Conservation (phyloP, 2,329 filamentous ascomycete genomes). For the Moelleriella libera region DNA sequence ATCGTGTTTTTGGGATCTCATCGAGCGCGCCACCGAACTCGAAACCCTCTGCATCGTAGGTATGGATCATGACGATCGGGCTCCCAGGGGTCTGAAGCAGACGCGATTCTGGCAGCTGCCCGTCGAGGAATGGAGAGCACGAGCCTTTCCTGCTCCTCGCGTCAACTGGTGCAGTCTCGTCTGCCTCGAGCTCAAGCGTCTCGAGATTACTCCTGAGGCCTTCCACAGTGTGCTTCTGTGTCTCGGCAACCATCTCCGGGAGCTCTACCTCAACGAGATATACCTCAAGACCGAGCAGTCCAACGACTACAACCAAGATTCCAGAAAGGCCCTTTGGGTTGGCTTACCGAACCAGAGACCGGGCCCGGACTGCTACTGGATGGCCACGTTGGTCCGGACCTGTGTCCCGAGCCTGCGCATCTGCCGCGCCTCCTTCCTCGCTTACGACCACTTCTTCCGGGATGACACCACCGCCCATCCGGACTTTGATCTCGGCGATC, state of each 20-base stretch:
- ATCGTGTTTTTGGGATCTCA: slow-evolving; percentile 33
- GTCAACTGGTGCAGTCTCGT: slow-evolving; percentile 22
- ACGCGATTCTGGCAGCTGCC: slow-evolving; percentile 21
- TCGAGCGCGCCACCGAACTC: slow-evolving; percentile 28
- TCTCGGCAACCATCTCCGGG: slow-evolving; percentile 23
- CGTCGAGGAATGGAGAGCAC: slow-evolving; percentile 23
- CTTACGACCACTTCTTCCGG: slow-evolving; percentile 25
- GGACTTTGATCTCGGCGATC: slow-evolving; percentile 27
- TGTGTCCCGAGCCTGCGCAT: slow-evolving; percentile 19
- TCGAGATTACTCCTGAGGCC: slow-evolving; percentile 22
- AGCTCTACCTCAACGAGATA: slow-evolving; percentile 31
- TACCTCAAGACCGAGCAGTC: slow-evolving; percentile 27
- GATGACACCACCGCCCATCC: slow-evolving; percentile 13
- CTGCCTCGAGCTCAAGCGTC: slow-evolving; percentile 27
- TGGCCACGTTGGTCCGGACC: slow-evolving; percentile 26
- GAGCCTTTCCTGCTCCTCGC: slow-evolving; percentile 22
- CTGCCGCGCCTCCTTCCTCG: slow-evolving; percentile 28
- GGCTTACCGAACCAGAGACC: slow-evolving; percentile 28
- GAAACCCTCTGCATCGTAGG: slow-evolving; percentile 33
- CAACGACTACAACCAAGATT: slow-evolving; percentile 17
- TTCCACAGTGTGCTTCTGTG: slow-evolving; percentile 19
- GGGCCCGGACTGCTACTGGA: slow-evolving; percentile 21
- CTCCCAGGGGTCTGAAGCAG: slow-evolving; percentile 20
- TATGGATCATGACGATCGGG: slow-evolving; percentile 24
- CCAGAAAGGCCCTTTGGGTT: slow-evolving; percentile 26